Percentiles rank a stretch among this genome's conserved stretches.
Conservation (phyloP, 2,329 filamentous ascomycete genomes). For the Chaetomiaceae sp. region DNA sequence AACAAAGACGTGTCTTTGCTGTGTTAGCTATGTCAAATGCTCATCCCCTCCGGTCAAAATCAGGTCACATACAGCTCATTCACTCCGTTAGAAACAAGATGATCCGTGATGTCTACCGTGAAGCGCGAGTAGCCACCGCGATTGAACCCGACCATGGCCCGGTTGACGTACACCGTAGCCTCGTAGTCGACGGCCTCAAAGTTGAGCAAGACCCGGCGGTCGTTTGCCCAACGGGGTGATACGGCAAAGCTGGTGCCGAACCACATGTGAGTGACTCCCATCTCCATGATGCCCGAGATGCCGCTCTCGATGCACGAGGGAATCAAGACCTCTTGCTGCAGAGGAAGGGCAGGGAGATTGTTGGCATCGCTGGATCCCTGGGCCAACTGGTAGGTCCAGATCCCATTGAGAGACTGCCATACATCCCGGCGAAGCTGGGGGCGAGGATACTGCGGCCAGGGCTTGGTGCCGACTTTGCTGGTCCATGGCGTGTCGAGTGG, state of each 20-base stretch:
- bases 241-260: constrained; percentile 48
- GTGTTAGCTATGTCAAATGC: no score
- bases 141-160: constrained; percentile 46
- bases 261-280: constrained; percentile 42
- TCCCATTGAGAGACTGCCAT: constrained; percentile 55
- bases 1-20: constrained; percentile 60
- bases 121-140: constrained; percentile 60
- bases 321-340: constrained; percentile 36
- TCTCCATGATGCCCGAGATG: constrained; percentile 44
- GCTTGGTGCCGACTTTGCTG: constrained; percentile 44
- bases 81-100: constrained; percentile 35
- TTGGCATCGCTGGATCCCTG: constrained; percentile 18
- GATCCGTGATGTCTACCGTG: constrained; percentile 52
- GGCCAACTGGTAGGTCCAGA: constrained; percentile 49
- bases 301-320: constrained; percentile 30
- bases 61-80: constrained; percentile 51
- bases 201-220: constrained; percentile 42
- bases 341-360: constrained; percentile 25
- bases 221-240: constrained; percentile 41
- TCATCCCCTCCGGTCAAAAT: no score
- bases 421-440: constrained; percentile 49
- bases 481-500: constrained; percentile 51
- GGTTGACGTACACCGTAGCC: constrained; percentile 55
- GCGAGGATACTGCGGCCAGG: constrained; percentile 55
- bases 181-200: constrained; percentile 58